Evolutionary conservation across 768 basidiomycete genomes (phyloP).

Genomic region (Leccinum pellstonianum): DNA sequence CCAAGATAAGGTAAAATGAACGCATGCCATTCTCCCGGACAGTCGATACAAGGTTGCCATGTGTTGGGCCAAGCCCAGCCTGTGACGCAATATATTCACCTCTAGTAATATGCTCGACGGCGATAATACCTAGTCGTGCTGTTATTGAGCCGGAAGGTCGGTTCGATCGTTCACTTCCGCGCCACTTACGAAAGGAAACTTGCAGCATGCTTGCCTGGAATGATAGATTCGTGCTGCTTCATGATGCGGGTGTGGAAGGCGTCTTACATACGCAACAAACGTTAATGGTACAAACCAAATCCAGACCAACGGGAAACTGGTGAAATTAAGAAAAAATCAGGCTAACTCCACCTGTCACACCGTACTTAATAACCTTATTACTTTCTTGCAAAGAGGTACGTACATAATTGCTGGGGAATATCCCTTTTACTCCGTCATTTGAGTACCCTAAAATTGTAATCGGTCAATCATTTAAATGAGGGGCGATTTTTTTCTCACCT

Average conservation of each 20-base stretch:
- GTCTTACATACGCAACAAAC: conserved; percentile 27
- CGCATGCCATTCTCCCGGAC: background rate
- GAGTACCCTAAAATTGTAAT: conserved; percentile 52
- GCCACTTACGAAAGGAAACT: conserved; percentile 31
- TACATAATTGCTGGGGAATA: conserved; percentile 90
- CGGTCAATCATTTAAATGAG: conserved; percentile 25
- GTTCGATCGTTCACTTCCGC: conserved; percentile 29
- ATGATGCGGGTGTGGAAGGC: conserved; percentile 18
- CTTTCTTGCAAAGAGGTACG: conserved; percentile 33
- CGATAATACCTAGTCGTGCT: conserved; percentile 13
- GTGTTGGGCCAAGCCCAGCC: conserved; percentile 16
- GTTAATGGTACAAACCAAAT: conserved; percentile 13
- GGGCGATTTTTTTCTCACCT: conserved; percentile 45
- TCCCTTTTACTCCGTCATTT: conserved; percentile 61
- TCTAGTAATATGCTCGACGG: conserved; percentile 16
- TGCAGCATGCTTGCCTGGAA: conserved; percentile 22
- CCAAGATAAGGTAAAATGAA: conserved; percentile 3
- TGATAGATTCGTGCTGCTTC: conserved; percentile 16
- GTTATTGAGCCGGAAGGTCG: conserved; percentile 19
- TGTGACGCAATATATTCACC: conserved; percentile 30
- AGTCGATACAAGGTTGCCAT: conserved; percentile 3
- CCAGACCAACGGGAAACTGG: conserved; percentile 7
- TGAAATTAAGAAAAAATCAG: conserved; percentile 25
- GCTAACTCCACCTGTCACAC: conserved; percentile 47
- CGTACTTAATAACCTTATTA: conserved; percentile 24